Evolutionary conservation across 129 eudicot genomes (phyloP).

Genomic region (Logfia minima): DNA sequence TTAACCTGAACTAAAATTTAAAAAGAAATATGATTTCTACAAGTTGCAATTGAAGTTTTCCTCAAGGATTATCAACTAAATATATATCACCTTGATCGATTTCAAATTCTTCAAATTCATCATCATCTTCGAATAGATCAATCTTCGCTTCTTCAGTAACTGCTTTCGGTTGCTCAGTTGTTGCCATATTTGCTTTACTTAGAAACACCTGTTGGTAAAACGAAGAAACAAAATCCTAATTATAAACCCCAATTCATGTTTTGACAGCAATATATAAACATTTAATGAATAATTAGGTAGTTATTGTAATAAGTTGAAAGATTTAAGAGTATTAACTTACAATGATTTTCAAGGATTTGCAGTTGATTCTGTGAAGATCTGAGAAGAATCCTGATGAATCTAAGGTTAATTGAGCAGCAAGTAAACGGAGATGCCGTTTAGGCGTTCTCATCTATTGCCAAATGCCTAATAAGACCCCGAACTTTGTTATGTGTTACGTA

Average conservation of each 20-base stretch:
- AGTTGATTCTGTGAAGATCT: conserved; percentile 9
- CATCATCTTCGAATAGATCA: conserved; percentile 79
- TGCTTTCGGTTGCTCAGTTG: conserved; percentile 50
- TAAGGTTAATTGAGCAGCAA: conserved; percentile 15
- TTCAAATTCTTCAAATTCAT: conserved; percentile 74
- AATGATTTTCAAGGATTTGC: conserved; percentile 7
- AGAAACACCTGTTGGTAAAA: conserved; percentile 5
- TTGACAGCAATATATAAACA: not conserved
- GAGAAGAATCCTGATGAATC: conserved; percentile 7
- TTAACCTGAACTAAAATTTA: not conserved
- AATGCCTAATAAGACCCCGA: not conserved
- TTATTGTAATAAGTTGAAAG: not conserved
- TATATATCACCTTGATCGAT: conserved; percentile 54
- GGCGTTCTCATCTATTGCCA: not conserved
- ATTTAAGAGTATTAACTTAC: not conserved
- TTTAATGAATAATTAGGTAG: not conserved
- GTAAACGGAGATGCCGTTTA: conserved; percentile 17
- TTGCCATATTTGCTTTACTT: conserved; percentile 41
- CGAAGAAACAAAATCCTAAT: not conserved
- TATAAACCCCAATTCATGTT: conserved; percentile 14
- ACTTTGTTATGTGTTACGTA: conserved; percentile 13
- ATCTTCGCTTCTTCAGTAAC: conserved; percentile 67
- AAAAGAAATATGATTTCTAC: not conserved
- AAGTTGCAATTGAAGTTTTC: not conserved
- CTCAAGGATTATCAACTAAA: not conserved